phyloP scores from a whole-genome alignment of 345 rosid species.

The Cardiospermum halicacabum region DNA sequence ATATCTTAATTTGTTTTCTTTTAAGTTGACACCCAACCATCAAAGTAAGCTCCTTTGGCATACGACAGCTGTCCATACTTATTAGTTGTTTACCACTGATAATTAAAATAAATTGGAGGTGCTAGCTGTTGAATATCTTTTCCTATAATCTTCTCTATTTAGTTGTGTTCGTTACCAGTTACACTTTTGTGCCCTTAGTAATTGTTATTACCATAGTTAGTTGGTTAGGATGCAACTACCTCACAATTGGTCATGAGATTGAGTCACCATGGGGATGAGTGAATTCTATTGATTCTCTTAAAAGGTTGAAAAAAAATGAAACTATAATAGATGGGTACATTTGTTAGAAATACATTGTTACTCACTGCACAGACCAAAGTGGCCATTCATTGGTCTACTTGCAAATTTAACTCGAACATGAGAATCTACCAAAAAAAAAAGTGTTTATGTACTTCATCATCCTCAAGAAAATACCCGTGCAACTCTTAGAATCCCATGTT shows the following conservation, averaged over 20 bases:
- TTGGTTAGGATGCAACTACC: too few relatives aligned
- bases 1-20: not conserved
- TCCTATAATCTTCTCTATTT: not conserved
- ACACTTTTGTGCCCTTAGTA: not conserved
- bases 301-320: too few relatives aligned
- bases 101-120: not conserved
- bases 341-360: too few relatives aligned
- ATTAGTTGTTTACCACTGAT: not conserved
- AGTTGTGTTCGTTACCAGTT: not conserved
- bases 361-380: too few relatives aligned
- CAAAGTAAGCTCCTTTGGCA: not conserved
- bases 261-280: too few relatives aligned
- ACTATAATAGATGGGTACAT: too few relatives aligned
- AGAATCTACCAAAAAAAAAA: not conserved
- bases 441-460: not conserved
- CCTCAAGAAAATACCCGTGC: slow-evolving; percentile 1
- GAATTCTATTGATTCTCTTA: too few relatives aligned
- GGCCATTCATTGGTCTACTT: not conserved
- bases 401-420: not conserved
- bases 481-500: too few relatives aligned
- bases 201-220: not conserved
- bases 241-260: too few relatives aligned
- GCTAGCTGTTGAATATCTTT: too few relatives aligned
- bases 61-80: not conserved
- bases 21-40: not conserved